Conservation (phyloP, 176 grass and related monocot genomes). For the Lolium perenne region DNA sequence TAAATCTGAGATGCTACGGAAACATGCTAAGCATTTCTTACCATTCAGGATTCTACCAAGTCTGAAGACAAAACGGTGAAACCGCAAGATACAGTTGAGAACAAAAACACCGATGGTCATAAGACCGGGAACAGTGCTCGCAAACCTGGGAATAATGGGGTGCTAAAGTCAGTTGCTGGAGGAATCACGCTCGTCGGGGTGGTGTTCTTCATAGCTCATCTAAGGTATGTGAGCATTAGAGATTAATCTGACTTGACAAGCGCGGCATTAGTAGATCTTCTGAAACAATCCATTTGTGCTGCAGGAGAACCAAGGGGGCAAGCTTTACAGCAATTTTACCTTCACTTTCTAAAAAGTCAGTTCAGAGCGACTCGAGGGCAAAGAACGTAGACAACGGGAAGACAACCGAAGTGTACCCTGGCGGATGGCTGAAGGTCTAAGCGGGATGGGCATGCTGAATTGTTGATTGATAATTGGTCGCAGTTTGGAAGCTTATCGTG, state of each 20-base stretch:
- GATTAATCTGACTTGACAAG: neutral
- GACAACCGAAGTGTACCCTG: constrained; percentile 39
- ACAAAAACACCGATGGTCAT: neutral
- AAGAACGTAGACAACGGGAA: constrained; percentile 42
- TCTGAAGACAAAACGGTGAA: constrained; percentile 22
- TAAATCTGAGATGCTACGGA: neutral
- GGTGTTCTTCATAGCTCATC: constrained; percentile 62
- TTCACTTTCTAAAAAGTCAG: constrained; percentile 48
- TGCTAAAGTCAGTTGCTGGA: constrained; percentile 65
- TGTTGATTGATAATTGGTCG: neutral
- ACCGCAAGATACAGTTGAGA: constrained; percentile 20
- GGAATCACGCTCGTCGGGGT: constrained; percentile 59
- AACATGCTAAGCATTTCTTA: constrained; percentile 23
- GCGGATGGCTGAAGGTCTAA: constrained; percentile 57
- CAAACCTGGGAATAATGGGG: constrained; percentile 48
- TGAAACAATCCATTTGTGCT: neutral
- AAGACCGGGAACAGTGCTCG: constrained; percentile 27
- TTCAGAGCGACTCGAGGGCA: constrained; percentile 28
- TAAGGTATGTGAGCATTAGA: constrained; percentile 45
- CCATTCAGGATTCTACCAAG: constrained; percentile 40
- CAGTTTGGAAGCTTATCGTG: neutral
- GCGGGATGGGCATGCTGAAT: neutral
- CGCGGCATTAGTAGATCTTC: neutral
- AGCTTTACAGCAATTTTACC: constrained; percentile 45
- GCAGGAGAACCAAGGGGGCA: constrained; percentile 55